Evolutionary conservation across 768 basidiomycete species (phyloP), one percentile per base, ranked within the genome.

Genomic region (Pulveroboletus frians): DNA sequence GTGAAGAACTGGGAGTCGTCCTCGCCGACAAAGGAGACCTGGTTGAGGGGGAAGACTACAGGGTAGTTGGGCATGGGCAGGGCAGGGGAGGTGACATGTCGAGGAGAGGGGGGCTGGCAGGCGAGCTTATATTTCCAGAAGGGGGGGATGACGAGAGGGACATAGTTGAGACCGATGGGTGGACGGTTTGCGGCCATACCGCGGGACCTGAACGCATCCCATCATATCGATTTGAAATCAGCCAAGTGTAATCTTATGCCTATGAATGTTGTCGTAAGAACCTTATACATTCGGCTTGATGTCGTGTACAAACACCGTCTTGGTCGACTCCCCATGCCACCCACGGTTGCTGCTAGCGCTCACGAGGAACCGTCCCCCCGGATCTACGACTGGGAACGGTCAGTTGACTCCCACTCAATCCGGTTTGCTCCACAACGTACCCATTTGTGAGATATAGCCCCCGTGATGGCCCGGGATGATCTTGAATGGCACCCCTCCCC

Each of bases 381-480:
- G 81, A 73, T 96, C 94, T 39, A 96, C 76, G 52, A 93, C 94
- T 97, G 60, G 47, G 15, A 54, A 57, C 36, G 43, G 60, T 57
- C 54, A 58, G 55, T 54, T 55, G 57, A 69, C 65, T 20, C 5
- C 8, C 17, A 5, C 49, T 46, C 51, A 34, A 43, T 43, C 51
- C 45, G 52, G 53, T 41, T 35, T 39, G 36, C 23, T 38, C 39
- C 47, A 80, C 91, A 63, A 80, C 91, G 62, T 71, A 97, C 95
- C 69, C 81, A 98, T 88, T 61, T 92, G 85, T 3, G 92, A 95
- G 4, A 97, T 80, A 59, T 85, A 87, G 9, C 94, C 95, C 32
- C 94, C 93, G 69, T 96, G 91, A 71, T 96, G 95, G 0, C 94
- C 95, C 10, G 92, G 85, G 32, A 97, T 88, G 52, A 97, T 93